phyloP scores from a whole-genome alignment of 1,284 basidiomycete species.

The Ustilago hordei region DNA sequence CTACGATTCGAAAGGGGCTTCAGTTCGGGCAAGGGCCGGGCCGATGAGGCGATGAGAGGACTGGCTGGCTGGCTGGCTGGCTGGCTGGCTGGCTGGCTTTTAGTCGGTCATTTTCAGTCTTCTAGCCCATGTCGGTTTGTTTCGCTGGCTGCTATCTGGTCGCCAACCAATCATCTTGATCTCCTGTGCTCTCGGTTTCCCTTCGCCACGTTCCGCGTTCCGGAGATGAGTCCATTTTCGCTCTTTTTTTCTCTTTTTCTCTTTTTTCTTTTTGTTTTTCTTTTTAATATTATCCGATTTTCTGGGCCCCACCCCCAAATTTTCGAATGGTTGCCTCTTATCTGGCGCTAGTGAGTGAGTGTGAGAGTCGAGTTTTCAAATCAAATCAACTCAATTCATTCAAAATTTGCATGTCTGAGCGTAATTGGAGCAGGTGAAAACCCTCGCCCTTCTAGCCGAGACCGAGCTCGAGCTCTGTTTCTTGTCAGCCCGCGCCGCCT shows the following conservation, averaged over 20 bases:
- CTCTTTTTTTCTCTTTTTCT: neutral
- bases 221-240: neutral
- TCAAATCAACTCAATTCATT: neutral
- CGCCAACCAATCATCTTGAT: neutral
- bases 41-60: slow-evolving; percentile 2
- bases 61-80: neutral
- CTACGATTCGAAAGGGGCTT: neutral
- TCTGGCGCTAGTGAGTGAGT: neutral
- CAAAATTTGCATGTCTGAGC: neutral
- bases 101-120: neutral
- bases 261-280: too few species aligned
- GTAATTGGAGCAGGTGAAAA: neutral
- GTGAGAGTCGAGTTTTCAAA: too few species aligned
- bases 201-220: neutral
- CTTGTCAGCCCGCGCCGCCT: neutral
- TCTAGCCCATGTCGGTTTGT: neutral
- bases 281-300: neutral
- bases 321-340: neutral
- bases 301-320: neutral
- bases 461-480: neutral
- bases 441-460: neutral
- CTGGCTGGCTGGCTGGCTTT: neutral
- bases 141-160: neutral
- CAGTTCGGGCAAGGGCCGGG: slow-evolving; percentile 1
- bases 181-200: neutral